Conservation (phyloP, 2,329 filamentous ascomycete genomes). For the Gyromitra esculenta region DNA sequence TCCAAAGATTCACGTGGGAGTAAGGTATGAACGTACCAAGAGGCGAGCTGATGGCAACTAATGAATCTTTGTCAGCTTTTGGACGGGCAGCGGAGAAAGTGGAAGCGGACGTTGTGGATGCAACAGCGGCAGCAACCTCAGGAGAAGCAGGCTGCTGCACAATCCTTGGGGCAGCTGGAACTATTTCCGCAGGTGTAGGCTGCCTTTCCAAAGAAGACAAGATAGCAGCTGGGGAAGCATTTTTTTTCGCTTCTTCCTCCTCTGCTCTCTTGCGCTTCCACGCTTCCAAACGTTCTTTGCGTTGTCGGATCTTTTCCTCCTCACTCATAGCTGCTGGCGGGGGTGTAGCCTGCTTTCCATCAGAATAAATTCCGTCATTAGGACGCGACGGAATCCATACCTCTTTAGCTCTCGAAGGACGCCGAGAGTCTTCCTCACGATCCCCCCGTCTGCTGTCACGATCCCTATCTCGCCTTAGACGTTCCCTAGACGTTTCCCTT, state of each 20-base stretch:
- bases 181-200: conserved; percentile 53
- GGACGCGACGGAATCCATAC: conserved; percentile 13
- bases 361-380: conserved; percentile 17
- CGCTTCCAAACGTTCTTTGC: conserved; percentile 57
- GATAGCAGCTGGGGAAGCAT: conserved; percentile 55
- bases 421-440: conserved; percentile 54
- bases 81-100: conserved; percentile 56
- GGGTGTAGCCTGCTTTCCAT: conserved; percentile 53
- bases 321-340: conserved; percentile 54
- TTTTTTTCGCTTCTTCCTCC: conserved; percentile 57
- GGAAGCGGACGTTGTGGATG: conserved; percentile 57
- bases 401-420: conserved; percentile 54
- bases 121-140: conserved; percentile 54
- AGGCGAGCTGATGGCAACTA: conserved; percentile 57
- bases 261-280: conserved; percentile 58
- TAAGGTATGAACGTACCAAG: conserved; percentile 53
- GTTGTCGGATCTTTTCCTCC: conserved; percentile 58
- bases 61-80: conserved; percentile 58
- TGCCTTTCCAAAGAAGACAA: conserved; percentile 55
- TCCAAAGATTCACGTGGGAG: neutral
- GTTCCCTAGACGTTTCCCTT: conserved; percentile 57
- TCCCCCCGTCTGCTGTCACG: conserved; percentile 56
- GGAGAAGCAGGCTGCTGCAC: conserved; percentile 53
- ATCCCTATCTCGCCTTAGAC: conserved; percentile 56
- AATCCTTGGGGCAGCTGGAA: conserved; percentile 52